Evolutionary conservation across 2,329 filamentous ascomycete species (phyloP).

Genomic region (Cercospora sp.): DNA sequence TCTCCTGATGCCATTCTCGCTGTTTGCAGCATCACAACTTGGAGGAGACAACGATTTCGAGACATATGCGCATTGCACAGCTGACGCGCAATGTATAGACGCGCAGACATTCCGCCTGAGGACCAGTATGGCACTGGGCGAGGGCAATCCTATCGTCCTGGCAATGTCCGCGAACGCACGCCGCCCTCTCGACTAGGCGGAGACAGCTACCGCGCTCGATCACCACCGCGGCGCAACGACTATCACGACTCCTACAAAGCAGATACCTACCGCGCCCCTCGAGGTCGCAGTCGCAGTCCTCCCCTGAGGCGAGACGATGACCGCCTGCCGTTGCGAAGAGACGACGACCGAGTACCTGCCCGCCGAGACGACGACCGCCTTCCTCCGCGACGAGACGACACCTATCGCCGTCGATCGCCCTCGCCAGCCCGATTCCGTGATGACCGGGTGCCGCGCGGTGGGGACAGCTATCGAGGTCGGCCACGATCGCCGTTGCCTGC

Average conservation of each 20-base stretch:
- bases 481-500: slow-evolving; percentile 35
- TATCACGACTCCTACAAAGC: slow-evolving; percentile 30
- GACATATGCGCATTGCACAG: not conserved
- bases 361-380: slow-evolving; percentile 23
- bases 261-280: slow-evolving; percentile 36
- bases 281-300: slow-evolving; percentile 23
- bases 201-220: slow-evolving; percentile 48
- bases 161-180: slow-evolving; percentile 35
- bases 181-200: slow-evolving; percentile 30
- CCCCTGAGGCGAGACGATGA: slow-evolving; percentile 19
- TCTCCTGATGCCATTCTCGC: not conserved
- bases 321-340: slow-evolving; percentile 28
- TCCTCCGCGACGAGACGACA: slow-evolving; percentile 35
- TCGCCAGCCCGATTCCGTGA: slow-evolving; percentile 35
- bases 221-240: slow-evolving; percentile 49
- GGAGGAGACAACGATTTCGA: not conserved
- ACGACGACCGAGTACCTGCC: slow-evolving; percentile 16
- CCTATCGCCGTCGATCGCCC: slow-evolving; percentile 37
- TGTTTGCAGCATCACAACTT: not conserved
- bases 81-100: slow-evolving; percentile 21
- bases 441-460: slow-evolving; percentile 31
- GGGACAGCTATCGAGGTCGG: slow-evolving; percentile 38
- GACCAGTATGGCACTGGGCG: slow-evolving; percentile 39
- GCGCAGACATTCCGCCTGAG: slow-evolving; percentile 34
- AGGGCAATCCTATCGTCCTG: slow-evolving; percentile 43